Conservation (phyloP, 257 asterid species). For the Nicotiana benthamiana region DNA sequence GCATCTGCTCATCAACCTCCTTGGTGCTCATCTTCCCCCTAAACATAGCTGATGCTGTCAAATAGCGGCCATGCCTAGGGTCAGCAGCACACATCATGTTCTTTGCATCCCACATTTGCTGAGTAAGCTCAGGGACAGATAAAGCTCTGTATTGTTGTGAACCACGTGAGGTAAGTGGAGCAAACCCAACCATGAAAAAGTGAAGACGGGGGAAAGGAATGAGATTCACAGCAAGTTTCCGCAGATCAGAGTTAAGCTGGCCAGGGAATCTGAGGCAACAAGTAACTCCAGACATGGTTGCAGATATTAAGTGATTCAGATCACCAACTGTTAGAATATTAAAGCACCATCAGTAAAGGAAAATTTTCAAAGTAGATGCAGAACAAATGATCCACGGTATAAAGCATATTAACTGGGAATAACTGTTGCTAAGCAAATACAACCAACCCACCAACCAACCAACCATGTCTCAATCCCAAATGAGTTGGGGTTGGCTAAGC, state of each 20-base stretch:
- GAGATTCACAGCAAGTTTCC: slow-evolving; percentile 19
- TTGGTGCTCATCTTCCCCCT: slow-evolving; percentile 18
- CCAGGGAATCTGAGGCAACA: slow-evolving; percentile 31
- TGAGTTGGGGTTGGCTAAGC: neutral
- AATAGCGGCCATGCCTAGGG: slow-evolving; percentile 14
- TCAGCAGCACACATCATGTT: slow-evolving; percentile 20
- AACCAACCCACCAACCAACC: neutral
- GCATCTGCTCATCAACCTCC: slow-evolving; percentile 18
- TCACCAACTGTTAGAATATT: slow-evolving; percentile 18
- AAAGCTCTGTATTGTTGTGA: slow-evolving; percentile 18
- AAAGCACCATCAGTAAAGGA: neutral
- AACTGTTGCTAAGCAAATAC: neutral
- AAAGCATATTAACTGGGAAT: neutral
- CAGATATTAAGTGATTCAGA: slow-evolving; percentile 26
- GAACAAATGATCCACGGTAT: neutral
- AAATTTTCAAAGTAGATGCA: neutral
- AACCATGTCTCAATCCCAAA: neutral
- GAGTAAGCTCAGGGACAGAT: slow-evolving; percentile 18
- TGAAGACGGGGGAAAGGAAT: slow-evolving; percentile 24
- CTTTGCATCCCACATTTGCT: slow-evolving; percentile 22
- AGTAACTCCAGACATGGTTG: slow-evolving; percentile 29
- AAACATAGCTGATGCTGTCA: slow-evolving; percentile 17
- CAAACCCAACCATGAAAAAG: slow-evolving; percentile 23
- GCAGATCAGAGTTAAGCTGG: slow-evolving; percentile 24
- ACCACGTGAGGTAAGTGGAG: slow-evolving; percentile 19